Evolutionary conservation across 2,329 filamentous ascomycete species (phyloP).

Genomic region (Fusarium sp.): DNA sequence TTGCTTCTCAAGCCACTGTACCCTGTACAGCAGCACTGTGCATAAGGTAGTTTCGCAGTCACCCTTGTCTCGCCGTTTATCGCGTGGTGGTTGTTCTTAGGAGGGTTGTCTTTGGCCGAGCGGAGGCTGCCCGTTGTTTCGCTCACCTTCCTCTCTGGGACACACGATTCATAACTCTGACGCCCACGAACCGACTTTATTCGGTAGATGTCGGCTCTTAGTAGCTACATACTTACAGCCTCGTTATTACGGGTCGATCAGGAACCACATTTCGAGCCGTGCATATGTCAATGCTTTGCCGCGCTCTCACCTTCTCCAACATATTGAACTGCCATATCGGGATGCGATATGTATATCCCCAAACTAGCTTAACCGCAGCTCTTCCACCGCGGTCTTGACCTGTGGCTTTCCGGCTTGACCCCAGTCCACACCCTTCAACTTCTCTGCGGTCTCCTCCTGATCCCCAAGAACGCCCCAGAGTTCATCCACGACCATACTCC

Average conservation of each 20-base stretch:
- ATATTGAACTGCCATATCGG: slow-evolving; percentile 26
- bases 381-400: slow-evolving; percentile 61
- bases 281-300: slow-evolving; percentile 21
- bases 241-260: slow-evolving; percentile 39
- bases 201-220: slow-evolving; percentile 24
- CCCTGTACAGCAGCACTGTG: slow-evolving; percentile 9
- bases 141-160: slow-evolving; percentile 41
- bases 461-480: slow-evolving; percentile 65
- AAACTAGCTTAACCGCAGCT: slow-evolving; percentile 58
- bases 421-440: slow-evolving; percentile 71
- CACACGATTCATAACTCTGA: slow-evolving; percentile 13
- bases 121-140: slow-evolving; percentile 9
- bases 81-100: slow-evolving; percentile 2
- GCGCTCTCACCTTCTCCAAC: slow-evolving; percentile 12
- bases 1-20: slow-evolving; percentile 14
- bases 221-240: slow-evolving; percentile 8
- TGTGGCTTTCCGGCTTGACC: slow-evolving; percentile 65
- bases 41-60: background rate
- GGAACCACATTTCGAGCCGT: slow-evolving; percentile 35
- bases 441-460: slow-evolving; percentile 49
- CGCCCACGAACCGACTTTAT: slow-evolving; percentile 18
- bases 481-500: slow-evolving; percentile 72
- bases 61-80: slow-evolving; percentile 24
- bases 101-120: slow-evolving; percentile 4
- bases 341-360: slow-evolving; percentile 26